Evolutionary conservation across 1,284 basidiomycete species (phyloP), one percentile per base, ranked within the genome.

Genomic region (Pseudozyma pruni): DNA sequence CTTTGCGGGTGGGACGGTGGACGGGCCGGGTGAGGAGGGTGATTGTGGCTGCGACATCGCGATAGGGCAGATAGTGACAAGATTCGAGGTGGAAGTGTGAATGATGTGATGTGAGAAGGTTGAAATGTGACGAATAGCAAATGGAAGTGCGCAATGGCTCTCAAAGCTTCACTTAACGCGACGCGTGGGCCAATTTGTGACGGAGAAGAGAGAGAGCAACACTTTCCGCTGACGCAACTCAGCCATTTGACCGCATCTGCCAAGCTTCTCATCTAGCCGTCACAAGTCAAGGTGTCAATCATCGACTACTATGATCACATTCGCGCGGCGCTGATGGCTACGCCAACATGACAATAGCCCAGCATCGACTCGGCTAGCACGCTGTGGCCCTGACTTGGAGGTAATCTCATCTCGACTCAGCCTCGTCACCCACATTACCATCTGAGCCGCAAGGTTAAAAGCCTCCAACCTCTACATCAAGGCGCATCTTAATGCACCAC

Each of bases 151-250:
- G 29, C 19, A 22, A 25, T 25, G 16, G 35, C 2, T 17, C 34
- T 43, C 31, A 32, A 47, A 17, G 25, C 37, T n/a, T 22, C 19
- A 50, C 39, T 64, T 47, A 41, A 64, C 62, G 62, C 62, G 62
- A 64, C 62, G 62, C 62, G 62, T 49, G 37, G 27, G 8, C 14
- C 4, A 14, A 20, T 50, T 5, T 29, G 37, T 14, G 34, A 32
- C 19, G 13, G n/a, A n/a, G n/a, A n/a, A n/a, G n/a, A n/a, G n/a
- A 8, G 33, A 47, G 46, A 54, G 17, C 50, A 60, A 60, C 58
- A 60, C 57, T 59, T 45, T 51, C 34, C n/a, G 32, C 8, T 25
- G n/a, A 31, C 19, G 17, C 25, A 22, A 46, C 43, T 44, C 43
- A 55, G 38, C 37, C 44, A 33, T 33, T 11, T 10, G 5, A 43